A percentile compares a stretch with the other conserved stretches of the same genome.
phyloP scores from a whole-genome alignment of 441 rosid species.

The Gossypium laxum region DNA sequence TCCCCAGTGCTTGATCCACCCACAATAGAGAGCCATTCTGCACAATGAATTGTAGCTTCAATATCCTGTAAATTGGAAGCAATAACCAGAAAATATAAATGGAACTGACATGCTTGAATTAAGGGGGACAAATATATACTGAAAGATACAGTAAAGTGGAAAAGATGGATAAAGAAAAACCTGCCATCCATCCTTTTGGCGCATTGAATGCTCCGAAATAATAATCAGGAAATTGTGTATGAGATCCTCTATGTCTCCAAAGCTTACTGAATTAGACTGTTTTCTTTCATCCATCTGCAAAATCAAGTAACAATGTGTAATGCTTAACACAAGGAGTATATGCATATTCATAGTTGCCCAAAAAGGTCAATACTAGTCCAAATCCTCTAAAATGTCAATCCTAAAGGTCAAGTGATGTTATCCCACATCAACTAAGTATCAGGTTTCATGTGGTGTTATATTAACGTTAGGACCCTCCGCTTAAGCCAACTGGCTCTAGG shows the following conservation, averaged over 20 bases:
- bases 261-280: slow-evolving; percentile 41
- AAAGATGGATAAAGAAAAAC: slow-evolving; percentile 25
- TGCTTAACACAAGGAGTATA: neutral
- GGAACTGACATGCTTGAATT: slow-evolving; percentile 14
- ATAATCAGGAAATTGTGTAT: slow-evolving; percentile 86
- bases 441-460: neutral
- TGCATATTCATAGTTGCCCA: neutral
- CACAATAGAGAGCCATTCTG: slow-evolving; percentile 98
- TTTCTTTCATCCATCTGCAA: slow-evolving; percentile 61
- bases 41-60: slow-evolving; percentile 99
- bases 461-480: neutral
- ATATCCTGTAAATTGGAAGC: slow-evolving; percentile 65
- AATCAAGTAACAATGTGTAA: slow-evolving; percentile 21
- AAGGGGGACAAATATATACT: slow-evolving; percentile 16
- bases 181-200: slow-evolving; percentile 99
- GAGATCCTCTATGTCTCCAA: slow-evolving; percentile 79
- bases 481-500: neutral
- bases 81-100: slow-evolving; percentile 21
- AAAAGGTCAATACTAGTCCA: neutral
- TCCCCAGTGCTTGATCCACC: slow-evolving; percentile 99
- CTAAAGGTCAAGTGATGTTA: neutral
- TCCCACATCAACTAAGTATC: neutral
- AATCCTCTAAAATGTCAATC: neutral
- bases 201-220: slow-evolving; percentile 95
- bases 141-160: neutral